Base-by-base conservation (phyloP, 2,329 filamentous ascomycete genomes). In the Exophiala sideris region DNA sequence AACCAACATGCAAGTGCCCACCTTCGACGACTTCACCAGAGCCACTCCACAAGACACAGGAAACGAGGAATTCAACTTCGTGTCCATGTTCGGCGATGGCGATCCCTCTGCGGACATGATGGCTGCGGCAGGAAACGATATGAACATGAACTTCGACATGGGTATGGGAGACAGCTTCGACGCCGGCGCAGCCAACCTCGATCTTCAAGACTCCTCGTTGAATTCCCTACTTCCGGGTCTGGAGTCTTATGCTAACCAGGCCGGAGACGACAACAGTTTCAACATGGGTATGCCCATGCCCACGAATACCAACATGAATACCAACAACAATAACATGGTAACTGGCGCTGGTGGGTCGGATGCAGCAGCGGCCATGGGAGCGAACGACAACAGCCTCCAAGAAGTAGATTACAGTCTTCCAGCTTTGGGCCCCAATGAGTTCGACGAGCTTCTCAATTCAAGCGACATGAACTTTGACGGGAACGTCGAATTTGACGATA, bases 381-480 rank as follows among this genome's bases (percentile, higher is more conserved):
- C 14, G 32, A 45, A 21, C 48, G 45, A 39, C 54, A 45, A 51
- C 60, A 56, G 39, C 14, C 36, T 29, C 38, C 47, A 48, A 16
- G 24, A 29, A 29, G 24, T 29, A 46, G 56, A 62, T 45, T 59
- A 61, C 38, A 52, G 60, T 24, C 58, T 61, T n/a, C 60, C 55
- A 41, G 48, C 51, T 20, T 38, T 63, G n/a, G 54, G 53, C 48
- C 45, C 54, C 34, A 52, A 65, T 61, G 65, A 64, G 53, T 48
- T 60, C 49, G 64, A 64, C 24, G 55, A 73, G 62, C 68, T 63
- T 2, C 70, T 68, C 5, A 71, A 70, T 11, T 70, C 72, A 58
- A 75, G 73, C 14, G 74, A 68, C 55, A 60, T 60, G 54, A 60
- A 52, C 50, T 76, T 76, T 52, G 74, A 76, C 50, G 71, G 74